These are phyloP conservation scores for Acacia crassicarpa DNA, from an alignment of 306 rosid genomes.

Conservation along the genomic window DNA sequence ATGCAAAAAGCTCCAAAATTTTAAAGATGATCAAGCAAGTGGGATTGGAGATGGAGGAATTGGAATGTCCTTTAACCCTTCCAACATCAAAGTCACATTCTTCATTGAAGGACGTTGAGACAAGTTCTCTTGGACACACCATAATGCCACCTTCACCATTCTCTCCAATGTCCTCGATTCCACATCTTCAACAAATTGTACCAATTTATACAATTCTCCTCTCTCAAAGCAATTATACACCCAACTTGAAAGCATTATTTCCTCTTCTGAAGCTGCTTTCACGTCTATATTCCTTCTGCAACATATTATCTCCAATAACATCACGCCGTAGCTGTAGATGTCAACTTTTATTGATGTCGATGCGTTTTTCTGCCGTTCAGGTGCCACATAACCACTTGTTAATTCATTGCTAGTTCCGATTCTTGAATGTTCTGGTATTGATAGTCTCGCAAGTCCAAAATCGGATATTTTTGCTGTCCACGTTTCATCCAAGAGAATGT, in stretches of 20 bases:
- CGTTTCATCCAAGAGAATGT: slow-evolving; percentile 44
- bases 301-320: slow-evolving; percentile 38
- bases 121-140: slow-evolving; percentile 45
- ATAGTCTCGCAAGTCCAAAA: slow-evolving; percentile 42
- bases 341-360: slow-evolving; percentile 30
- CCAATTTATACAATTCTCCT: slow-evolving; percentile 26
- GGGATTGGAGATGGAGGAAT: slow-evolving; percentile 39
- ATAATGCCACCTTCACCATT: slow-evolving; percentile 41
- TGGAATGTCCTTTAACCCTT: slow-evolving; percentile 33
- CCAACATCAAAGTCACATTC: slow-evolving; percentile 42
- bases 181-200: slow-evolving; percentile 9
- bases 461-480: slow-evolving; percentile 45
- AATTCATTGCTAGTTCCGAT: not conserved
- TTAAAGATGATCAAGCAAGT: not conserved
- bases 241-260: slow-evolving; percentile 26
- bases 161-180: slow-evolving; percentile 30
- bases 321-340: slow-evolving; percentile 34
- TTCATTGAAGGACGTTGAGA: slow-evolving; percentile 44
- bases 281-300: slow-evolving; percentile 29
- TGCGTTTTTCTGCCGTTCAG: slow-evolving; percentile 39
- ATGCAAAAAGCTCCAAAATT: not conserved
- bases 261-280: slow-evolving; percentile 22
- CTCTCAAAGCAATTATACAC: slow-evolving; percentile 28
- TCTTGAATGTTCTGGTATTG: not conserved
- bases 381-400: slow-evolving; percentile 35